Evolutionary conservation across 148 eudicot genomes (phyloP), one percentile per base, ranked within the genome.

Genomic region (Agrostemma githago): DNA sequence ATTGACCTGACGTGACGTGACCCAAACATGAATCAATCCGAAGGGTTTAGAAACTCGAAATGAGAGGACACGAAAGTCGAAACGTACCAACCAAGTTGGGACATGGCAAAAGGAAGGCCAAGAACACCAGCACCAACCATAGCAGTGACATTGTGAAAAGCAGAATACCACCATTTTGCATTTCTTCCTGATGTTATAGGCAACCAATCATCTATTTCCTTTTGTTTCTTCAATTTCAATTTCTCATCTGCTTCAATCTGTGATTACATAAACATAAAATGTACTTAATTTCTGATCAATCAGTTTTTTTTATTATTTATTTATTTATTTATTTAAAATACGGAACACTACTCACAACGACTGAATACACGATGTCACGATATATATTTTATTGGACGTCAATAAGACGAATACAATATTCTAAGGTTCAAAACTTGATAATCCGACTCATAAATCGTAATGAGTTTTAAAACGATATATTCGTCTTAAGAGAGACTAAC

Each of bases 101-200:
- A 64, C 83, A 81, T 81, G 60, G 83, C 83, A 17, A 61, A 77
- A 68, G 83, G 83, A 56, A 81, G 83, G 58, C 83, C 72, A 37
- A 81, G 83, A 19, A 81, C 83, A 56, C 83, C 83, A 10, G 83
- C 83, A 19, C 83, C 83, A 77, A 81, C 83, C 83, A 81, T 81
- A 4, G 83, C 83, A 3, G 83, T 81, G 53, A 81, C 83, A 81
- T 81, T 81, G 80, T 81, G 83, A 54, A 81, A 81, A 4, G 83
- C 80, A 8, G 83, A 81, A 37, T 81, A 81, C 83, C 83, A 81
- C 83, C 83, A 81, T 77, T 77, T 81, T 56, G 80, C 83, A 54
- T 81, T 81, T 62, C 83, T 77, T 68, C 77, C 66, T 6, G 83
- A 81, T 4, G 83, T 77, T 2, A 81, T 77, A 0, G 83, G 80